These are phyloP conservation scores for Pestalotiopsis sp. DNA, from an alignment of 2,329 filamentous ascomycete species.

Conservation along the genomic window DNA sequence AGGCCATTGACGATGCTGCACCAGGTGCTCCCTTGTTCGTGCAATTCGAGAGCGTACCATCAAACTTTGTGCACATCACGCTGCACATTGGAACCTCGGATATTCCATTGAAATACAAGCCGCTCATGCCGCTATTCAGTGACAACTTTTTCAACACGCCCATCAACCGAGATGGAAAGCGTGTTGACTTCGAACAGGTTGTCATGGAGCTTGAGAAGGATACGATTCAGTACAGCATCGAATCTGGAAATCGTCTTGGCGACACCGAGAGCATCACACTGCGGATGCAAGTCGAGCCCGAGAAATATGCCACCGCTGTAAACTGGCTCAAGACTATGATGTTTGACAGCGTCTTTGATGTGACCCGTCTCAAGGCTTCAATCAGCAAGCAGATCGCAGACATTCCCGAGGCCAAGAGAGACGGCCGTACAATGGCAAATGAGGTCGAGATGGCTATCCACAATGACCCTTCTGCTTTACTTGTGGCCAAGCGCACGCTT, in stretches of 20 bases:
- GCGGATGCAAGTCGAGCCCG: slow-evolving; percentile 81
- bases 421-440: slow-evolving; percentile 69
- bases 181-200: slow-evolving; percentile 86
- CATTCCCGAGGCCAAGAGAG: slow-evolving; percentile 88
- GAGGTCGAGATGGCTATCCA: slow-evolving; percentile 79
- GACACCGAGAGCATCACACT: slow-evolving; percentile 83
- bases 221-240: slow-evolving; percentile 81
- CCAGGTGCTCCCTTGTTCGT: slow-evolving; percentile 76
- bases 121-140: slow-evolving; percentile 80
- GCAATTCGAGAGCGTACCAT: slow-evolving; percentile 95
- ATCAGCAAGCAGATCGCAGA: slow-evolving; percentile 86
- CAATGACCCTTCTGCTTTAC: slow-evolving; percentile 73
- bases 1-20: slow-evolving; percentile 71
- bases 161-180: slow-evolving; percentile 74
- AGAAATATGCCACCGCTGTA: slow-evolving; percentile 83
- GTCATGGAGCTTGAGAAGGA: slow-evolving; percentile 90
- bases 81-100: slow-evolving; percentile 78
- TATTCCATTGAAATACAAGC: slow-evolving; percentile 81
- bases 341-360: slow-evolving; percentile 87
- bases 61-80: slow-evolving; percentile 87
- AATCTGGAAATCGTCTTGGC: slow-evolving; percentile 67
- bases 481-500: slow-evolving; percentile 78
- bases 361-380: slow-evolving; percentile 62
- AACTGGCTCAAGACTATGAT: slow-evolving; percentile 85
- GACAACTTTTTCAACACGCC: slow-evolving; percentile 96